A percentile compares a stretch with the other conserved stretches of the same genome.
phyloP scores from a whole-genome alignment of 768 basidiomycete species.

The Naganishia vaughanmartiniae region DNA sequence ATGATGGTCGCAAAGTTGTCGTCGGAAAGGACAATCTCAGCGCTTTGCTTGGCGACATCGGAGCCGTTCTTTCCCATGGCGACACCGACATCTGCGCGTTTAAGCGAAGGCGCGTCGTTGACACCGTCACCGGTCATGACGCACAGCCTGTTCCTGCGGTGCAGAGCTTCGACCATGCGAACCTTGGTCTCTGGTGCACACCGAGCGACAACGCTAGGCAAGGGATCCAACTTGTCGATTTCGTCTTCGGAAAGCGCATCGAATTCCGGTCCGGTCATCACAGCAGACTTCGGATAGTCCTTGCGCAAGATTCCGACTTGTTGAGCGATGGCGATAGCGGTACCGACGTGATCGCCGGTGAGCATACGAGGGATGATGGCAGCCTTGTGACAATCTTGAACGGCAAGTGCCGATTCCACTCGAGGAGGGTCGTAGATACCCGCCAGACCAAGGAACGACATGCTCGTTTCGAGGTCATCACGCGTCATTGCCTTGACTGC shows the following conservation, averaged over 20 bases:
- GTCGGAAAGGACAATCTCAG: slow-evolving; percentile 65
- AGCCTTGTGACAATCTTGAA: slow-evolving; percentile 58
- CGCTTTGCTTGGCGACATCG: slow-evolving; percentile 63
- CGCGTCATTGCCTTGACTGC: slow-evolving; percentile 48
- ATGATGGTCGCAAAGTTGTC: slow-evolving; percentile 68
- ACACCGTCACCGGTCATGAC: slow-evolving; percentile 64
- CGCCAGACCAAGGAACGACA: slow-evolving; percentile 58
- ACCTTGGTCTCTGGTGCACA: slow-evolving; percentile 57
- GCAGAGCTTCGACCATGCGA: slow-evolving; percentile 58
- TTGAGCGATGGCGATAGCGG: slow-evolving; percentile 59
- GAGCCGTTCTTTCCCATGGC: slow-evolving; percentile 63
- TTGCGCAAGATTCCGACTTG: slow-evolving; percentile 57
- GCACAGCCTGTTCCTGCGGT: slow-evolving; percentile 59
- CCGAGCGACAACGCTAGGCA: slow-evolving; percentile 63
- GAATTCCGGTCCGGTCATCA: slow-evolving; percentile 57
- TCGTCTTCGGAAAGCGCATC: slow-evolving; percentile 60
- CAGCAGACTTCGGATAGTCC: slow-evolving; percentile 41
- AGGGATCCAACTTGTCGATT: slow-evolving; percentile 56
- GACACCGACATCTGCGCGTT: slow-evolving; percentile 62
- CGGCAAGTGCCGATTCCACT: slow-evolving; percentile 59
- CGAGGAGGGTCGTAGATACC: slow-evolving; percentile 62
- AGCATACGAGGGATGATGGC: slow-evolving; percentile 59
- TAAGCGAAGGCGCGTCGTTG: slow-evolving; percentile 63
- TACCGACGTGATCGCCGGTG: slow-evolving; percentile 61
- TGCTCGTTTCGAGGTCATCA: slow-evolving; percentile 57